Evolutionary conservation across 2,329 filamentous ascomycete species (phyloP).

Genomic region (Pyricularia pennisetigena): DNA sequence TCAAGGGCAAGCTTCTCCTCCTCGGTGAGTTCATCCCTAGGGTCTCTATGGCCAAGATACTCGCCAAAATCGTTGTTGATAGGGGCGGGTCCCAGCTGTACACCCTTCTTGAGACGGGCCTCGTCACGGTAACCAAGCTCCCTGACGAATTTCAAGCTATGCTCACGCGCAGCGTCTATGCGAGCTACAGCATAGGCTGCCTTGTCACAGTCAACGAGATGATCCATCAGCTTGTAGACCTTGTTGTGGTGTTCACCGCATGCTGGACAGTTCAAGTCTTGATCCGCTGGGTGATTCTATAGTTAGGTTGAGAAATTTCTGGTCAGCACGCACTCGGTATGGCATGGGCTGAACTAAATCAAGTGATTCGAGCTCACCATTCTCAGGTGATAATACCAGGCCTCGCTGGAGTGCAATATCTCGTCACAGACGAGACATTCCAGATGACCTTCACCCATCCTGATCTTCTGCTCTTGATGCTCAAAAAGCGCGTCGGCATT

Average conservation of each 20-base stretch:
- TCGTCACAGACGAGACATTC: slow-evolving; percentile 22
- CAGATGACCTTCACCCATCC: slow-evolving; percentile 15
- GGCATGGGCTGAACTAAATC: neutral
- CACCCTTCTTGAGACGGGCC: neutral
- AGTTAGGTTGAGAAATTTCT: neutral
- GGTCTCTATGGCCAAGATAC: slow-evolving; percentile 16
- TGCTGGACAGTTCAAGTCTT: neutral
- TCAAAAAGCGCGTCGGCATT: slow-evolving; percentile 10
- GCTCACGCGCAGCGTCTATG: neutral
- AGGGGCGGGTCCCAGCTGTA: neutral
- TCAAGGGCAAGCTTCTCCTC: neutral
- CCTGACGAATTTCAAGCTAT: neutral
- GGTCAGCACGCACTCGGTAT: neutral
- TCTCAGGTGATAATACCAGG: neutral
- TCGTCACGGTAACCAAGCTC: neutral
- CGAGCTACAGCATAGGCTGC: neutral
- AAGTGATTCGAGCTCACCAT: neutral
- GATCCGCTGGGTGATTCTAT: neutral
- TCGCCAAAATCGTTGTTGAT: neutral
- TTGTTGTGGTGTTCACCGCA: neutral
- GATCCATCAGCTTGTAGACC: neutral
- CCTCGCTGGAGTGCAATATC: slow-evolving; percentile 21
- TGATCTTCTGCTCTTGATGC: slow-evolving; percentile 19
- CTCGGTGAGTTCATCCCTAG: neutral
- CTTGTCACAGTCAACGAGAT: neutral